Evolutionary conservation across 148 eudicot genomes (phyloP).

Genomic region (Silene latifolia): DNA sequence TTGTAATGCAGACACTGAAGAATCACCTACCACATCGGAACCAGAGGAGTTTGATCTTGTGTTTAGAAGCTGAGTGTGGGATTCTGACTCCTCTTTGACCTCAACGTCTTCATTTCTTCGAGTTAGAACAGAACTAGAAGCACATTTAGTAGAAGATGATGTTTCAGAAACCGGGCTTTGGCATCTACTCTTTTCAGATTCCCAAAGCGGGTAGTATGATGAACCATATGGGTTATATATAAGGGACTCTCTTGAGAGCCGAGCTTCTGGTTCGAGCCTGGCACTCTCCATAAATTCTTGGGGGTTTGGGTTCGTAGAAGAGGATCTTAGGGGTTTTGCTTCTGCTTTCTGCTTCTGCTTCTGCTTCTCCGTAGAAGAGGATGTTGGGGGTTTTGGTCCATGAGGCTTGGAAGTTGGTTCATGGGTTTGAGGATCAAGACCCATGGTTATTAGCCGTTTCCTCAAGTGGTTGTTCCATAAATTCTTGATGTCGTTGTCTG

Average conservation of each 20-base stretch:
- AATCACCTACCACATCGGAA: slow-evolving; percentile 62
- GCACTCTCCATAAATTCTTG: no score
- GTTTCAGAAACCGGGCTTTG: slow-evolving; percentile 55
- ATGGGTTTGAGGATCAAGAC: slow-evolving; percentile 76
- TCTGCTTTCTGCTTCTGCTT: no score
- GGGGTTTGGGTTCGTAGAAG: no score
- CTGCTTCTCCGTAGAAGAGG: slow-evolving; percentile 74
- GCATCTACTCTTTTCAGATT: slow-evolving; percentile 48
- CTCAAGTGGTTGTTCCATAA: slow-evolving; percentile 79
- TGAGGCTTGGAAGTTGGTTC: no score
- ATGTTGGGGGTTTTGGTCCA: slow-evolving; percentile 39
- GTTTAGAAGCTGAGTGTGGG: slow-evolving; percentile 21
- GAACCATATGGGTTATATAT: slow-evolving; percentile 25
- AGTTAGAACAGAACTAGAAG: slow-evolving; percentile 42
- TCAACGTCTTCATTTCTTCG: slow-evolving; percentile 27
- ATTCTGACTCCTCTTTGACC: slow-evolving; percentile 15
- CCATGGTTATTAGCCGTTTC: slow-evolving; percentile 63
- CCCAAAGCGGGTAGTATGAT: slow-evolving; percentile 54
- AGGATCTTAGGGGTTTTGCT: no score
- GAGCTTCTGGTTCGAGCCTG: slow-evolving; percentile 91
- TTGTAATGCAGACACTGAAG: slow-evolving; percentile 59
- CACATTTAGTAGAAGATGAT: slow-evolving; percentile 43
- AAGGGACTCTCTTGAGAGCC: slow-evolving; percentile 63
- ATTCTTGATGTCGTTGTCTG: slow-evolving; percentile 88
- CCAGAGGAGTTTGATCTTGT: slow-evolving; percentile 40